Evolutionary conservation across 2,329 filamentous ascomycete genomes (phyloP).

Genomic region (Talaromyces piceae): DNA sequence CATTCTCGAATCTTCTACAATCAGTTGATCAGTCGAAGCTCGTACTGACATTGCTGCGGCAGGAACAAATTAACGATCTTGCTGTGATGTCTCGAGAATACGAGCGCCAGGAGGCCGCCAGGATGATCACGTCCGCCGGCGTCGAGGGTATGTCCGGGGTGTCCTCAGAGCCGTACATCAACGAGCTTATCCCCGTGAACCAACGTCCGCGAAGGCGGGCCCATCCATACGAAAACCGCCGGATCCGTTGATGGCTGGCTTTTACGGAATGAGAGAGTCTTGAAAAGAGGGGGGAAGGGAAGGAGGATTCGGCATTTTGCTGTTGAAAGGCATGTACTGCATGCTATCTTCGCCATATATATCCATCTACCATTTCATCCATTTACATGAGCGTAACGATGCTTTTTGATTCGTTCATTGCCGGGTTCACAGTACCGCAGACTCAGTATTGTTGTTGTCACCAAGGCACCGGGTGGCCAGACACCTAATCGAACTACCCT

Average conservation of each 20-base stretch:
- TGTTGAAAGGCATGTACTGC: no score
- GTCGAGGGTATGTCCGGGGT: constrained; percentile 14
- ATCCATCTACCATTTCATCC: no score
- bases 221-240: constrained; percentile 19
- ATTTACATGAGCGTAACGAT: constrained; percentile 3
- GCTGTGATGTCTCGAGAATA: constrained; percentile 41
- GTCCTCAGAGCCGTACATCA: constrained; percentile 34
- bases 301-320: background rate
- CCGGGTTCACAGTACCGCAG: constrained; percentile 9
- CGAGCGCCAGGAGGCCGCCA: constrained; percentile 39
- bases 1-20: background rate
- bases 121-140: constrained; percentile 31
- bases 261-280: background rate
- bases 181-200: constrained; percentile 34
- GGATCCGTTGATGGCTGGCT: constrained; percentile 13
- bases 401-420: constrained; percentile 3
- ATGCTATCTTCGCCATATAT: no score
- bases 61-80: constrained; percentile 47
- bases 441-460: background rate
- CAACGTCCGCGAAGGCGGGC: constrained; percentile 23
- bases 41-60: constrained; percentile 9
- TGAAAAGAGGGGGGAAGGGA: background rate
- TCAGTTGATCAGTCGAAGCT: background rate
- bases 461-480: background rate
- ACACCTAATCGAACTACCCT: background rate